phyloP scores from a whole-genome alignment of 192 early-diverging fungal species.

The Chytriomyces sp. region DNA sequence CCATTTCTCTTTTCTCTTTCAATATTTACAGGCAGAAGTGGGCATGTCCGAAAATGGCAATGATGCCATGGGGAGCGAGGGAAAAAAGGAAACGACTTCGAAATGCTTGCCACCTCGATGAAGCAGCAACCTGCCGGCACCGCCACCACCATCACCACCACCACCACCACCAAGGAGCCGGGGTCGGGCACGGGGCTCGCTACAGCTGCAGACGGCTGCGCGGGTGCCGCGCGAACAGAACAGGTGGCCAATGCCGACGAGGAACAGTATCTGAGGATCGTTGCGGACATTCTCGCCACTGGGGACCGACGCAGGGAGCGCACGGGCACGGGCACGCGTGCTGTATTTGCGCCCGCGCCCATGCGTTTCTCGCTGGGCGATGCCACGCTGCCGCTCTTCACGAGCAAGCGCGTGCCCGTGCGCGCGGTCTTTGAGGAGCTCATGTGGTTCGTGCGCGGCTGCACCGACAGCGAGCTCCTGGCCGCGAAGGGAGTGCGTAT shows the following conservation, averaged over 20 bases:
- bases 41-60: too few relatives aligned
- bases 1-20: too few relatives aligned
- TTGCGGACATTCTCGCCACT: conserved; percentile 66
- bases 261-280: conserved; percentile 77
- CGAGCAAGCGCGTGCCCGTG: conserved; percentile 93
- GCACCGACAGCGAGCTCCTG: conserved; percentile 80
- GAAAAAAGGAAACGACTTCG: too few relatives aligned
- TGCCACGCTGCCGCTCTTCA: conserved; percentile 82
- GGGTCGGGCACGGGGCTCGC: too few relatives aligned
- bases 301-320: conserved; percentile 83
- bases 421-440: conserved; percentile 87
- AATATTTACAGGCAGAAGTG: too few relatives aligned
- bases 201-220: too few relatives aligned
- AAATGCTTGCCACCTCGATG: too few relatives aligned
- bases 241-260: conserved; percentile 51
- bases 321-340: conserved; percentile 67
- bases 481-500: conserved; percentile 65
- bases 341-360: conserved; percentile 75
- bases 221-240: too few relatives aligned
- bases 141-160: too few relatives aligned
- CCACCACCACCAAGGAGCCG: too few relatives aligned
- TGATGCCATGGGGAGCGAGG: too few relatives aligned
- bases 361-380: conserved; percentile 81
- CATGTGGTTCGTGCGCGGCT: conserved; percentile 77
- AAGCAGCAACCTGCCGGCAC: too few relatives aligned